phyloP scores from a whole-genome alignment of 73 alveolate genomes.

The Chromera velia region DNA sequence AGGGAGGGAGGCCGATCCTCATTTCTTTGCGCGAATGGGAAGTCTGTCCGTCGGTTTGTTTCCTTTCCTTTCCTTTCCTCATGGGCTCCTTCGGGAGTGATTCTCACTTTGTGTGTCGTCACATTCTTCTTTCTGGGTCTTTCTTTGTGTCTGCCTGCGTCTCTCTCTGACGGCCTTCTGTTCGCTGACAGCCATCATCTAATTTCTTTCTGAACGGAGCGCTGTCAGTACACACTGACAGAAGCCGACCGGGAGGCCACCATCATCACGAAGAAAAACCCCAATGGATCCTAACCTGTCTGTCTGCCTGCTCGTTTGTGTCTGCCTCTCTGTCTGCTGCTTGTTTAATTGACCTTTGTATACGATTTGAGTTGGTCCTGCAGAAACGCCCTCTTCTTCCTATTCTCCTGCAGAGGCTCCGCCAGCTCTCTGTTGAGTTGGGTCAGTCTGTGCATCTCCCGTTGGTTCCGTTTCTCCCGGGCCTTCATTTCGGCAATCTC shows the following conservation, averaged over 20 bases:
- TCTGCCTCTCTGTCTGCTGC: neutral
- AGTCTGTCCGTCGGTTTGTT: too few relatives aligned
- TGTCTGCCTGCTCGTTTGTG: too few relatives aligned
- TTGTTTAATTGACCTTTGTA: constrained; percentile 16
- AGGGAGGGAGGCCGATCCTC: neutral
- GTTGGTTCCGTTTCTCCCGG: constrained; percentile 49
- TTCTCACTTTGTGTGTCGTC: too few relatives aligned
- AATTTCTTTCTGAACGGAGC: too few relatives aligned
- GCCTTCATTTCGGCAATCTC: constrained; percentile 52
- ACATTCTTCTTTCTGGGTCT: too few relatives aligned
- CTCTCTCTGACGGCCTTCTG: too few relatives aligned
- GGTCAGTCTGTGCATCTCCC: constrained; percentile 48
- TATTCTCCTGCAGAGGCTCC: constrained; percentile 31
- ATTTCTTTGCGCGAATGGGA: too few relatives aligned
- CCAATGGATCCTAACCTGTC: neutral
- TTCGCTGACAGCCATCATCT: too few relatives aligned
- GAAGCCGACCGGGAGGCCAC: neutral
- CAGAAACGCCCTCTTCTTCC: constrained; percentile 18
- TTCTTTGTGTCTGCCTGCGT: too few relatives aligned
- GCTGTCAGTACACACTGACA: too few relatives aligned
- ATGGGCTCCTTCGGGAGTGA: too few relatives aligned
- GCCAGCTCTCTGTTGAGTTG: constrained; percentile 49
- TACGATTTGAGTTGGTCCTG: constrained; percentile 60
- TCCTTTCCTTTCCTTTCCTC: too few relatives aligned
- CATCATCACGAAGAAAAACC: neutral